Evolutionary conservation across 352 stramenopile genomes (phyloP).

Genomic region (Halophytophthora polymorphica): DNA sequence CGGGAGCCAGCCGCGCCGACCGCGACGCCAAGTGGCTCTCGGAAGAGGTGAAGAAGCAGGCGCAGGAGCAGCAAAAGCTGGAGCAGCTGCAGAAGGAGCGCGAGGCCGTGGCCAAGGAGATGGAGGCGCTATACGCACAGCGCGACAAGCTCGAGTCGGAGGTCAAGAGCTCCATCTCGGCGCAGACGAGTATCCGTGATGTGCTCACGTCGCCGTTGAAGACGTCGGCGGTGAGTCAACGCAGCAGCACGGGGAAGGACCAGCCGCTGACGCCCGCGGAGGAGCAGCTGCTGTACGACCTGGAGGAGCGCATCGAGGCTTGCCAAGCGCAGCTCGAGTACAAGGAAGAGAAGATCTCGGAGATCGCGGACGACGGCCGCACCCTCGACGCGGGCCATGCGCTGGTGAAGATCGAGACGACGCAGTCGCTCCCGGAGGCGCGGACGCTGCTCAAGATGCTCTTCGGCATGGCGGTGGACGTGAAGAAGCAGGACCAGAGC

Average conservation of each 20-base stretch:
- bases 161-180: constrained; percentile 56
- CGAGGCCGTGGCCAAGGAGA: constrained; percentile 72
- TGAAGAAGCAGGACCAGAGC: constrained; percentile 83
- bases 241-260: constrained; percentile 41
- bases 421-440: constrained; percentile 78
- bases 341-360: constrained; percentile 87
- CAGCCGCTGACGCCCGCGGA: constrained; percentile 72
- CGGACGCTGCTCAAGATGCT: constrained; percentile 81
- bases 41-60: constrained; percentile 78
- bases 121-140: constrained; percentile 76
- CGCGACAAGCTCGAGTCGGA: constrained; percentile 70
- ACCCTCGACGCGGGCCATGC: constrained; percentile 38
- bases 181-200: constrained; percentile 69
- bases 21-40: constrained; percentile 79
- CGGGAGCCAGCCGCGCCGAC: constrained; percentile 28
- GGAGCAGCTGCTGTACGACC: constrained; percentile 75
- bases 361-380: constrained; percentile 60
- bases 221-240: constrained; percentile 33
- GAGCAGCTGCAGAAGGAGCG: constrained; percentile 81
- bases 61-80: constrained; percentile 81
- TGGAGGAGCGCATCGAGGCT: constrained; percentile 84
- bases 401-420: constrained; percentile 79
- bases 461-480: constrained; percentile 84
- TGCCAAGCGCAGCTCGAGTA: constrained; percentile 86
- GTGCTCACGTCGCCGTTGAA: constrained; percentile 78